Percentiles rank a stretch among this genome's conserved stretches.
These are phyloP conservation scores for Tephrocybe sp. DNA, from an alignment of 768 basidiomycete species.

Conservation along the genomic window DNA sequence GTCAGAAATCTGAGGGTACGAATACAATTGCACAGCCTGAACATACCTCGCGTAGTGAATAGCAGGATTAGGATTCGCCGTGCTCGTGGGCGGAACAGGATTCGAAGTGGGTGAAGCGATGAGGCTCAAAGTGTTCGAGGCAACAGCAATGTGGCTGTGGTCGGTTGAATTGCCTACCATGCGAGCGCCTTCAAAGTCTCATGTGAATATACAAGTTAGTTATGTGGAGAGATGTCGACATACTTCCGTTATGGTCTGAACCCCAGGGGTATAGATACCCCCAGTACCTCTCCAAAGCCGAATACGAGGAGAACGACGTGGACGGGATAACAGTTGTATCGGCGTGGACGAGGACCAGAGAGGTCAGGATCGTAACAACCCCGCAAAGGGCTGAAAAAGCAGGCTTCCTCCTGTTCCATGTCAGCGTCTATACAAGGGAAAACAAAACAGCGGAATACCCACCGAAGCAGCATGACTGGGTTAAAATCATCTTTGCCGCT, in stretches of 20 bases:
- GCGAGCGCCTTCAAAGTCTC: slow-evolving; percentile 29
- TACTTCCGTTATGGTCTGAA: slow-evolving; percentile 44
- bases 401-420: slow-evolving; percentile 1
- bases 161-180: slow-evolving; percentile 40
- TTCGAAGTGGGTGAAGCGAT: slow-evolving; percentile 40
- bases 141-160: slow-evolving; percentile 35
- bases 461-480: slow-evolving; percentile 8
- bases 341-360: slow-evolving; percentile 19
- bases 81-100: slow-evolving; percentile 35
- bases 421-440: background rate
- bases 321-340: slow-evolving; percentile 38
- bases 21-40: background rate
- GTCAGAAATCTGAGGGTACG: background rate
- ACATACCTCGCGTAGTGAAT: slow-evolving; percentile 39
- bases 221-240: slow-evolving; percentile 7
- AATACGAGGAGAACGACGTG: slow-evolving; percentile 35
- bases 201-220: background rate
- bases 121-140: slow-evolving; percentile 35
- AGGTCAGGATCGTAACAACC: slow-evolving; percentile 8
- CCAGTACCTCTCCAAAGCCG: slow-evolving; percentile 38
- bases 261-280: slow-evolving; percentile 46
- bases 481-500: background rate
- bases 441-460: background rate
- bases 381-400: slow-evolving; percentile 6
- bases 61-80: slow-evolving; percentile 37